Base-by-base conservation (phyloP, 257 asterid species). In the Fraxinus americana region DNA sequence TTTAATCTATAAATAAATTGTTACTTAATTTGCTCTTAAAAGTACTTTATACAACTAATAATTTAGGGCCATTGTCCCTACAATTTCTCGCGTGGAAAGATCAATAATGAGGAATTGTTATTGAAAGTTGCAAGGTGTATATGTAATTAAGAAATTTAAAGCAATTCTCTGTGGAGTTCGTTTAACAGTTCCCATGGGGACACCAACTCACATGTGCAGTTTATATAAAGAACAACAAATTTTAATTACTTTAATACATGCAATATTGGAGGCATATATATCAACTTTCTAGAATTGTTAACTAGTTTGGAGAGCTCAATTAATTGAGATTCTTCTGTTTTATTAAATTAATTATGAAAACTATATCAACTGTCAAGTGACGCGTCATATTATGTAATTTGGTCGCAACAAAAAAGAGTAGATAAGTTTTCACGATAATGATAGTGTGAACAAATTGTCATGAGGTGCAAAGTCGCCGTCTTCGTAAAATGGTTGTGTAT, bases 131-230 rank as follows among this genome's bases (percentile, higher is more conserved):
- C 75, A 79, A 86, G 86, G 79, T 86, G 88, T 79, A 86, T 70
- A 80, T 80, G 90, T 84, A 88, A 83, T 88, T 83, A 87, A 81
- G 86, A 83, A 87, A 83, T 73, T 72, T 85, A 85, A 84, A 79
- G 78, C 54, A 80, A 82, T 87, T 82, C 83, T 80, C 83, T 82
- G 91, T 80, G 83, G 84, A 82, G 81, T 89, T 69, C 81, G 85
- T 87, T 84, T 75, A 78, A 69, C 83, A 76, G 82, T 83, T 88
- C 84, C 80, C 82, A 75, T 82, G 79, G 91, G 84, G 35, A 90
- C 87, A 87, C 83, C 82, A 81, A 61, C 80, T 75, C 97, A 88
- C 91, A 90, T 91, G 93, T 91, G 86, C 80, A 88, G 89, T 88
- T 91, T 85, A 80, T 81, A 82, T 82, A 88, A 91, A 86, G 85